A percentile compares a stretch with the other conserved stretches of the same genome.
These are phyloP conservation scores for Penicillium psychrosexuale DNA, from an alignment of 2,329 filamentous ascomycete genomes.

Conservation along the genomic window DNA sequence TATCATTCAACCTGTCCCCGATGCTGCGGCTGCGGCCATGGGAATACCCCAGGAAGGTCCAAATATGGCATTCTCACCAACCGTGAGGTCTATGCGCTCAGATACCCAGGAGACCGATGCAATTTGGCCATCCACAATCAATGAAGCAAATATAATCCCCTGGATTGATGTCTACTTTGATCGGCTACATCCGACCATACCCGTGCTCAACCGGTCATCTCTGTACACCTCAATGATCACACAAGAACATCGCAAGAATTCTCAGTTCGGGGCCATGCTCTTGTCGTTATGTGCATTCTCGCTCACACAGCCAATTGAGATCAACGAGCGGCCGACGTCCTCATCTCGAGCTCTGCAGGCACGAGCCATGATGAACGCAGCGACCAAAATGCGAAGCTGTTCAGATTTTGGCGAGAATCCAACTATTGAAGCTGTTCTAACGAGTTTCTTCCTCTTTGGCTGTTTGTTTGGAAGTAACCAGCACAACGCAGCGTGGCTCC, in stretches of 20 bases:
- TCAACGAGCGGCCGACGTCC: constrained; percentile 39
- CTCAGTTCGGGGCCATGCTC: constrained; percentile 46
- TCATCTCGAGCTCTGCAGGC: constrained; percentile 39
- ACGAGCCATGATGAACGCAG: constrained; percentile 43
- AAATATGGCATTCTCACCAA: constrained; percentile 21
- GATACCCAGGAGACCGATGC: constrained; percentile 24
- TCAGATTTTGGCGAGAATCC: constrained; percentile 43
- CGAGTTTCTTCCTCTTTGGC: constrained; percentile 73
- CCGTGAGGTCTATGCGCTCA: constrained; percentile 17
- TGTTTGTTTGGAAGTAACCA: constrained; percentile 68
- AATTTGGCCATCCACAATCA: constrained; percentile 41
- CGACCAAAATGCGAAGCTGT: constrained; percentile 44
- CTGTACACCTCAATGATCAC: constrained; percentile 44
- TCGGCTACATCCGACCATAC: constrained; percentile 44
- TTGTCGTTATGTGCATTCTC: constrained; percentile 44
- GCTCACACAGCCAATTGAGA: constrained; percentile 46
- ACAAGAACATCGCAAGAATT: constrained; percentile 44
- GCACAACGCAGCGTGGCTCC: constrained; percentile 74
- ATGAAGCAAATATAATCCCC: constrained; percentile 42
- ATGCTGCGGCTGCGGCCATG: constrained; percentile 18
- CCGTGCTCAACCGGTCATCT: constrained; percentile 40
- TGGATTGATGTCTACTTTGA: constrained; percentile 48
- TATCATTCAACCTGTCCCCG: constrained; percentile 27
- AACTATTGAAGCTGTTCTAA: constrained; percentile 50
- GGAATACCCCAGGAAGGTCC: constrained; percentile 21